Evolutionary conservation across 768 basidiomycete genomes (phyloP).

Genomic region (Lactarius psammicola): DNA sequence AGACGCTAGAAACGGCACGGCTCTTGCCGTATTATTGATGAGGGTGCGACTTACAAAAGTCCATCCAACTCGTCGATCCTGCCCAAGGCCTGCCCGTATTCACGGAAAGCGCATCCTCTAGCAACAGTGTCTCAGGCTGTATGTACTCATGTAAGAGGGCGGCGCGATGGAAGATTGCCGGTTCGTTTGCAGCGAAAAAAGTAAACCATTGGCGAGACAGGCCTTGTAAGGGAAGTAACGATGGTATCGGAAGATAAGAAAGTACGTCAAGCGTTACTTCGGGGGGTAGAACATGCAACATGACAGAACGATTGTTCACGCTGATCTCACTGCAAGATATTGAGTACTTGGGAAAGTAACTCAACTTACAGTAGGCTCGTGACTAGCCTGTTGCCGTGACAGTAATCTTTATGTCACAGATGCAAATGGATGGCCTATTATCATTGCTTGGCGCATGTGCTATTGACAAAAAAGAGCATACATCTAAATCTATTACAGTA

Average conservation of each 20-base stretch:
- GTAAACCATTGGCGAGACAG: conserved; percentile 14
- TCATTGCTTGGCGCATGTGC: too few species aligned
- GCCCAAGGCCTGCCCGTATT: conserved; percentile 33
- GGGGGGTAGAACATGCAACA: conserved; percentile 49
- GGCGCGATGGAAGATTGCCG: conserved; percentile 53
- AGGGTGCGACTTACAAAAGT: conserved; percentile 23
- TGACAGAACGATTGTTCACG: too few species aligned
- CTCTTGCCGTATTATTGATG: too few species aligned
- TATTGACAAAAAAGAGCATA: too few species aligned
- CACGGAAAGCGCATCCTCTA: conserved; percentile 34
- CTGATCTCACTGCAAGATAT: too few species aligned
- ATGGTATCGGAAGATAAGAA: conserved; percentile 47
- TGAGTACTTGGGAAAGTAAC: too few species aligned
- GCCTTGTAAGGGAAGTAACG: conserved; percentile 39
- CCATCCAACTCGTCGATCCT: not conserved
- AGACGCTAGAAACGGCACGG: too few species aligned
- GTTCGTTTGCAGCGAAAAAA: conserved; percentile 50
- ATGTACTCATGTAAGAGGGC: conserved; percentile 35
- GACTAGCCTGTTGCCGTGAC: too few species aligned
- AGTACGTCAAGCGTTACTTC: conserved; percentile 54
- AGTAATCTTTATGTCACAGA: too few species aligned
- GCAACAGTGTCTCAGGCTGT: conserved; percentile 36
- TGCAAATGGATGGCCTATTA: too few species aligned
- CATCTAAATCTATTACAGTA: too few species aligned
- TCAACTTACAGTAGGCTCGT: too few species aligned